Evolutionary conservation across 768 basidiomycete species (phyloP).

Genomic region (Saitozyma sp.): DNA sequence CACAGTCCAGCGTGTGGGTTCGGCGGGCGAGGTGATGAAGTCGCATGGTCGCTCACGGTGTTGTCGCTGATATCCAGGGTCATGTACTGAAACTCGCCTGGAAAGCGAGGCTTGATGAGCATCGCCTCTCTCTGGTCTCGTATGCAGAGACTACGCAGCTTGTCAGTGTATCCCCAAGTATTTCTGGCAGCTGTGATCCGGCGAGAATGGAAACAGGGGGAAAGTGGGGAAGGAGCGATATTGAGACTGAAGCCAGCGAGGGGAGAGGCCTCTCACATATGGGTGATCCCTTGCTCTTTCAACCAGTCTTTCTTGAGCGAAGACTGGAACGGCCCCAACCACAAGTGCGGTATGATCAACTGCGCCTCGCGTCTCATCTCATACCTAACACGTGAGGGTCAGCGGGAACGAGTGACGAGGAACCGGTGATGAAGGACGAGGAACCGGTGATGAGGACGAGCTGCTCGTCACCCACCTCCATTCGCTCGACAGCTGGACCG

Average conservation of each 20-base stretch:
- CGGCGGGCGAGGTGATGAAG: background rate
- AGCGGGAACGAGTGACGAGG: too few relatives aligned
- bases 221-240: background rate
- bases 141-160: slow-evolving; percentile 43
- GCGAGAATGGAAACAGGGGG: background rate
- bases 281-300: slow-evolving; percentile 46
- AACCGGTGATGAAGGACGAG: too few relatives aligned
- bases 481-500: too few relatives aligned
- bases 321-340: slow-evolving; percentile 50
- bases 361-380: slow-evolving; percentile 53
- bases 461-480: too few relatives aligned
- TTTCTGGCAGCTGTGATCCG: background rate
- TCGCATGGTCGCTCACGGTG: slow-evolving; percentile 29
- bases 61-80: slow-evolving; percentile 51
- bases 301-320: slow-evolving; percentile 36
- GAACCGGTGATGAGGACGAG: too few relatives aligned
- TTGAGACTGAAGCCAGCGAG: too few relatives aligned
- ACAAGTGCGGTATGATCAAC: slow-evolving; percentile 46
- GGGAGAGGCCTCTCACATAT: slow-evolving; percentile 39
- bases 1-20: background rate
- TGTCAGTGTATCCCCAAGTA: background rate
- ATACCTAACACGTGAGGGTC: slow-evolving; percentile 35
- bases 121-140: slow-evolving; percentile 46
- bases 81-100: slow-evolving; percentile 47
- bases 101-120: slow-evolving; percentile 48